phyloP scores from a whole-genome alignment of 192 early-diverging fungal species.

The Backusella sp. region DNA sequence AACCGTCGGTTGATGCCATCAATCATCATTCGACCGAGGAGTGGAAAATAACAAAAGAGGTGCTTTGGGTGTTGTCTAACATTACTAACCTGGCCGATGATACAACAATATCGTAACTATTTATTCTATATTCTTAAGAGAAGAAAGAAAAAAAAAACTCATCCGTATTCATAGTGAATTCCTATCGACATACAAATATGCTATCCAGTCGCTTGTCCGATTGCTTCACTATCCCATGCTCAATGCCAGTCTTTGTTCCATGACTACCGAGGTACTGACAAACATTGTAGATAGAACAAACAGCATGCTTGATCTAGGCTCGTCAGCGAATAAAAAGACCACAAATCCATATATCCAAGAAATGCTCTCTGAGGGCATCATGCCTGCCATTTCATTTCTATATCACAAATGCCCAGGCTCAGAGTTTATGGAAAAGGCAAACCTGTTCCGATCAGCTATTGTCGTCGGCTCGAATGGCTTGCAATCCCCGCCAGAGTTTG shows the following conservation, averaged over 20 bases:
- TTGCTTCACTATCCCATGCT: constrained; percentile 15
- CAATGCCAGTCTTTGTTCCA: background rate
- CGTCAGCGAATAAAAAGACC: background rate
- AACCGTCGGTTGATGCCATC: background rate
- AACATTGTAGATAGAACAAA: constrained; percentile 7
- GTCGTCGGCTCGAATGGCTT: background rate
- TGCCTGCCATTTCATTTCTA: background rate
- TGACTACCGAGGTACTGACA: background rate
- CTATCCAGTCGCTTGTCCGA: constrained; percentile 2
- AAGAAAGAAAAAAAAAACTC: background rate
- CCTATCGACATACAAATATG: background rate
- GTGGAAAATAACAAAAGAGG: constrained; percentile 26
- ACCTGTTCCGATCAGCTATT: background rate
- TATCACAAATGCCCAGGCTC: background rate
- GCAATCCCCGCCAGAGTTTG: background rate
- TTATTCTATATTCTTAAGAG: background rate
- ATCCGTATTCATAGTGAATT: constrained; percentile 13
- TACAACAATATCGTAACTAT: constrained; percentile 15
- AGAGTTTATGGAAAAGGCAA: background rate
- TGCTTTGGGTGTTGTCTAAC: constrained; percentile 23
- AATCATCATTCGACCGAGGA: background rate
- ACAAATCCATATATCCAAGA: constrained; percentile 4
- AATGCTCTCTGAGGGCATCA: constrained; percentile 2
- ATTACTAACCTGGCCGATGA: constrained; percentile 19
- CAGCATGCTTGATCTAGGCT: background rate